phyloP scores from a whole-genome alignment of 306 rosid species.

The Vigna unguiculata region DNA sequence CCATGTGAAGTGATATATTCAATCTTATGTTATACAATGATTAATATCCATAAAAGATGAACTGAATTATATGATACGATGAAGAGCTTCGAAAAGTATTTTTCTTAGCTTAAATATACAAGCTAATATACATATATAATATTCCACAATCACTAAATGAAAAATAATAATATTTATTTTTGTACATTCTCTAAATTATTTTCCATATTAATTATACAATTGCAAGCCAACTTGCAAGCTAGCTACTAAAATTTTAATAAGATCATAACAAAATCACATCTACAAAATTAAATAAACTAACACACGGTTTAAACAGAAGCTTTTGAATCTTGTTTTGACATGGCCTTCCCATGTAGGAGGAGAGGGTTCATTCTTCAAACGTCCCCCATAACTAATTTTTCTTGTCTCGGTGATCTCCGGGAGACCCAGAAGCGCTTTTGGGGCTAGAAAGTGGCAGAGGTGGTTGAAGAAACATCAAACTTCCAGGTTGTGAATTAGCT shows the following conservation, averaged over 20 bases:
- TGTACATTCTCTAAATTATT: conserved; percentile 13
- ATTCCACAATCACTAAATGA: background rate
- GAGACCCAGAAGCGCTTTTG: conserved; percentile 65
- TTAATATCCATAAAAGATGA: too few relatives aligned
- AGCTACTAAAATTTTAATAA: conserved; percentile 14
- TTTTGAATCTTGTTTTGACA: background rate
- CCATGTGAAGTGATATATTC: too few relatives aligned
- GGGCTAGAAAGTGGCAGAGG: conserved; percentile 62
- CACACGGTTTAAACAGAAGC: background rate
- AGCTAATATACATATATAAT: background rate
- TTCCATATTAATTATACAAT: conserved; percentile 11
- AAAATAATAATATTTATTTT: background rate
- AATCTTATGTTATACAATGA: too few relatives aligned
- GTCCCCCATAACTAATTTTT: conserved; percentile 10
- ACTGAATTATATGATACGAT: too few relatives aligned
- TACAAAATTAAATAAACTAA: background rate
- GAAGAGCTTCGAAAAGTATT: too few relatives aligned
- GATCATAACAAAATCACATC: background rate
- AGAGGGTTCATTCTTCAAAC: background rate
- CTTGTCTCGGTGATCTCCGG: conserved; percentile 56
- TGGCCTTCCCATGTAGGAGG: background rate
- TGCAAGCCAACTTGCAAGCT: background rate
- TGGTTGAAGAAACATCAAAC: conserved; percentile 58
- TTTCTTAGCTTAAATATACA: background rate
- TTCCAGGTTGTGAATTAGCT: conserved; percentile 46